phyloP scores from a whole-genome alignment of 163 green algal species.

The Chlamydomonas reinhardtii region DNA sequence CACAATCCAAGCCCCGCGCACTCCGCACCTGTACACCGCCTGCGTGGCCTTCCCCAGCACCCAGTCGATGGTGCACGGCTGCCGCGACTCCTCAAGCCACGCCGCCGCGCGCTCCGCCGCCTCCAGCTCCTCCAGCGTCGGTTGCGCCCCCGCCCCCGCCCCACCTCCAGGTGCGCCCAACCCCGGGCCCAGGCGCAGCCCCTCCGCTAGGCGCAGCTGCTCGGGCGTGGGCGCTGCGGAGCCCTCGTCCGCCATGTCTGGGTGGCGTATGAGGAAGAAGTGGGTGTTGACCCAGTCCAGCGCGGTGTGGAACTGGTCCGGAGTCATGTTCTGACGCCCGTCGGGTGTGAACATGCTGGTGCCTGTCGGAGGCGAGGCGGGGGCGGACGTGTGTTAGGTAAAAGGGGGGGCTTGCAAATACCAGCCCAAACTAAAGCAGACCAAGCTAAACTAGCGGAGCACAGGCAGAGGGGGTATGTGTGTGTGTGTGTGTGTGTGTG shows the following conservation, averaged over 20 bases:
- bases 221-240: too few species aligned
- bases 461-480: neutral
- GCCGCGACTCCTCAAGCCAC: neutral
- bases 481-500: neutral
- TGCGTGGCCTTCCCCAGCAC: conserved; percentile 56
- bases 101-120: neutral
- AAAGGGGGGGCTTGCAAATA: too few species aligned
- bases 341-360: conserved; percentile 20
- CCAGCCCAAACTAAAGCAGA: too few species aligned
- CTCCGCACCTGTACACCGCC: conserved; percentile 58
- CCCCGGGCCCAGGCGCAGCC: too few species aligned
- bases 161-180: neutral
- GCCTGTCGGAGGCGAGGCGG: neutral
- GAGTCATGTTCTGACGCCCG: conserved; percentile 55
- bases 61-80: conserved; percentile 61
- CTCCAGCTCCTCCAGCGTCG: neutral
- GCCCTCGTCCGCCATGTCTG: conserved; percentile 18
- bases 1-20: too few species aligned
- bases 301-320: conserved; percentile 71
- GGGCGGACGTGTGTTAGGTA: neutral
- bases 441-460: too few species aligned
- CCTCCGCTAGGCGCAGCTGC: too few species aligned
- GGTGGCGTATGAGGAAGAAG: conserved; percentile 87
- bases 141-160: neutral
- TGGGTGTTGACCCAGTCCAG: conserved; percentile 88